Base-by-base conservation (phyloP, 768 basidiomycete species). In the Lentinula guzmanii region DNA sequence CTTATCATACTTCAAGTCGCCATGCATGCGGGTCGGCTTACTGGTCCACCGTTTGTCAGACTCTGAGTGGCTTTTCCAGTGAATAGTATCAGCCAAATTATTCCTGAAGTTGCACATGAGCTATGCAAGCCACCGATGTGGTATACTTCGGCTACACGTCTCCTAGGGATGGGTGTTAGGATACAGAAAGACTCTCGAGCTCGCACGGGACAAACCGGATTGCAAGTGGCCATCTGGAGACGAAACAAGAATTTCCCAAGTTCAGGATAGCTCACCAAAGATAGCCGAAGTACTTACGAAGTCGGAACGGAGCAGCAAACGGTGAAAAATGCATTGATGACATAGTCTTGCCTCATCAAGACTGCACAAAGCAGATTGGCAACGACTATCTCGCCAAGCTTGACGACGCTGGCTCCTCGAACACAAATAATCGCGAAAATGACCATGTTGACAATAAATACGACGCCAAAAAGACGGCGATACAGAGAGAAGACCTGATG, bases 91-190 rank as follows among this genome's bases (percentile, higher is more conserved):
- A 85, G 68, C 84, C 84, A 86, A 0, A 84, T 71, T 1, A 80
- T 68, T 2, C 81, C 82, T 18, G 82, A 83, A 16, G 80, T 75
- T 8, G 79, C 84, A 66, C 77, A 80, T n/a, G 84, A 84, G 11
- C 82, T 84, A 66, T 86, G 84, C 31, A 85, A 71, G 65, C 84
- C 84, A 18, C 84, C 84, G 43, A 85, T 83, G 58, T 83, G 81
- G 62, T 85, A 85, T 0, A 85, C 83, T 43, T 83, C 74, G 24
- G 82, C 84, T 64, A 77, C 79, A 21, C 82, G 71, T 33, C 81
- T 75, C 52, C 85, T 52, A 35, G 10, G 8, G n/a, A 52, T 6
- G 9, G 31, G 1, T 11, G 13, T 52, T 8, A 52, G n/a, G 2
- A 6, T 52, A 13, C 15, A 35, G 34, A 8, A 16, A 16, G 13